Evolutionary conservation across 2,329 filamentous ascomycete species (phyloP).

Genomic region (Aspergillus caelatus): DNA sequence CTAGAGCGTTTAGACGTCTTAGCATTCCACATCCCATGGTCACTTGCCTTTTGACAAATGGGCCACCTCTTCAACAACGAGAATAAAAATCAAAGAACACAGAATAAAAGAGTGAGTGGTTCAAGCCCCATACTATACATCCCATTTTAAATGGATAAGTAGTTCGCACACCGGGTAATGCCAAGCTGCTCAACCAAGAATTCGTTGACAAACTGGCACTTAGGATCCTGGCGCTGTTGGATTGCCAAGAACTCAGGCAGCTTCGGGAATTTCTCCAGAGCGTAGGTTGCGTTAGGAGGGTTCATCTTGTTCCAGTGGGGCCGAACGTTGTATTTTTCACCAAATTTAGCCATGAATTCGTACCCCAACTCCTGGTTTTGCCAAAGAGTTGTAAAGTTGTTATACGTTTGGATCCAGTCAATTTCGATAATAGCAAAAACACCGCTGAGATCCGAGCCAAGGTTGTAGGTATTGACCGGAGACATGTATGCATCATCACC

Average conservation of each 20-base stretch:
- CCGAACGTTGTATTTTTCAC: slow-evolving; percentile 19
- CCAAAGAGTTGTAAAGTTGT: slow-evolving; percentile 16
- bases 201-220: slow-evolving; percentile 23
- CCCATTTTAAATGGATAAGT: no score
- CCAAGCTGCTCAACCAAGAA: slow-evolving; percentile 21
- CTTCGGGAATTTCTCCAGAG: slow-evolving; percentile 16
- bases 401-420: slow-evolving; percentile 20
- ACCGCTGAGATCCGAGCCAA: slow-evolving; percentile 16
- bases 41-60: no score
- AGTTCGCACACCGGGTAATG: slow-evolving; percentile 15
- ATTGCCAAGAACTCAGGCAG: slow-evolving; percentile 19
- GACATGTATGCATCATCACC: slow-evolving; percentile 24
- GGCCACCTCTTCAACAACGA: no score
- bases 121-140: no score
- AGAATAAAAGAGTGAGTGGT: no score
- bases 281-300: slow-evolving; percentile 12
- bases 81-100: no score
- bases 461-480: slow-evolving; percentile 23
- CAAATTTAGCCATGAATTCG: slow-evolving; percentile 18
- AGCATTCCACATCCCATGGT: no score
- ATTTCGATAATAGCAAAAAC: slow-evolving; percentile 22
- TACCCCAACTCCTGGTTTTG: slow-evolving; percentile 17
- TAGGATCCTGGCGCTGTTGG: slow-evolving; percentile 21
- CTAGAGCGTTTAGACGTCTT: no score
- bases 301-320: slow-evolving; percentile 24